Evolutionary conservation across 1,139 yeast species (phyloP).

Genomic region (Protomyces pachydermus): DNA sequence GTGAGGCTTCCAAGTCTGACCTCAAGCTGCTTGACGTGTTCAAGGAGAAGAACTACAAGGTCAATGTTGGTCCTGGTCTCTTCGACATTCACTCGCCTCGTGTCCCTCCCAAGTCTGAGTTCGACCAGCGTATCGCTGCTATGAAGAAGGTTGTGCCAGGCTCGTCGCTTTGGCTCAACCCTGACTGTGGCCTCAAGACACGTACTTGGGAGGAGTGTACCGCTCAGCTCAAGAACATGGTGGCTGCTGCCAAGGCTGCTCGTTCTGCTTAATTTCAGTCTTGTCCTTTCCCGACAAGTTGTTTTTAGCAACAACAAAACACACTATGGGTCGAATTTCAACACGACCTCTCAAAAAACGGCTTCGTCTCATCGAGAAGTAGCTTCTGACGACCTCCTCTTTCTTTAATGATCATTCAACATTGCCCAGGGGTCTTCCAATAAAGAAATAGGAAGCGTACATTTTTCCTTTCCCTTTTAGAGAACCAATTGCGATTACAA

Average conservation of each 20-base stretch:
- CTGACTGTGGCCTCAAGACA: slow-evolving; percentile 94
- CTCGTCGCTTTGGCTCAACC: slow-evolving; percentile 98
- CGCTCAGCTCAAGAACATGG: slow-evolving; percentile 86
- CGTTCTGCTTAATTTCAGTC: slow-evolving; percentile 3
- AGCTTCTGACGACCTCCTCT: slow-evolving; percentile 1
- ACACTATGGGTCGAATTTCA: not conserved
- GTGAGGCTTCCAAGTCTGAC: slow-evolving; percentile 99
- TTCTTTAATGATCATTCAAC: slow-evolving; percentile 1
- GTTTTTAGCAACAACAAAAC: not conserved
- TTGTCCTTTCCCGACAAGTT: not conserved
- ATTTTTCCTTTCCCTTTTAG: not conserved
- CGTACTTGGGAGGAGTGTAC: slow-evolving; percentile 92
- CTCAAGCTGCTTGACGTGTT: slow-evolving; percentile 96
- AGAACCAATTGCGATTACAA: not conserved
- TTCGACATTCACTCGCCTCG: slow-evolving; percentile 99
- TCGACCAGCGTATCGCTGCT: slow-evolving; percentile 85
- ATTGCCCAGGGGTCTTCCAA: not conserved
- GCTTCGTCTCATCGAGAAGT: not conserved
- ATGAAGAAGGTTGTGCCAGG: slow-evolving; percentile 96
- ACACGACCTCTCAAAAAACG: not conserved
- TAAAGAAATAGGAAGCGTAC: not conserved
- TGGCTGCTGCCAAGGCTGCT: slow-evolving; percentile 82
- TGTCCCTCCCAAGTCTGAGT: slow-evolving; percentile 96
- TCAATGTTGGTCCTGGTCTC: slow-evolving; percentile 98
- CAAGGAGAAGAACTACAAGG: slow-evolving; percentile 76